phyloP scores from a whole-genome alignment of 768 basidiomycete species.

The Mycena crocata region DNA sequence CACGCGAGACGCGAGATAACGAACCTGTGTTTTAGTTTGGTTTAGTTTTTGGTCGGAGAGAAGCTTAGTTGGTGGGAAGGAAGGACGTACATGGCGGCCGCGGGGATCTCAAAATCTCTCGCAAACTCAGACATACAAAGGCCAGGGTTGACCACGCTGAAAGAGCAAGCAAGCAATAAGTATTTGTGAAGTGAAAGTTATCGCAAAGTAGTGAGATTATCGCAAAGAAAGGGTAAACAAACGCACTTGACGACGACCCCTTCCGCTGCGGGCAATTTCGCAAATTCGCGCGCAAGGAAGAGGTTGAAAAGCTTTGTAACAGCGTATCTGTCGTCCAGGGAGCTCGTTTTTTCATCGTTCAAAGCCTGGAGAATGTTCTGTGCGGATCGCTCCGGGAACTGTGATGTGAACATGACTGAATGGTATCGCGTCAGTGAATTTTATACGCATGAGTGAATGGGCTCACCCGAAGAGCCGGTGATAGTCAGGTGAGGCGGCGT shows the following conservation, averaged over 20 bases:
- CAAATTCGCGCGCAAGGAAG: conserved; percentile 11
- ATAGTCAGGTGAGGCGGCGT: conserved; percentile 22
- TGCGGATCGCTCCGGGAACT: neutral
- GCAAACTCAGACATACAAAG: conserved; percentile 8
- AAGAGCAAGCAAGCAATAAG: neutral
- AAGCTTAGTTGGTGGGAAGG: neutral
- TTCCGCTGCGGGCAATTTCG: conserved; percentile 1
- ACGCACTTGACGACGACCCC: conserved; percentile 21
- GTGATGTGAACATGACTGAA: neutral
- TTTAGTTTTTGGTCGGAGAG: too few species aligned
- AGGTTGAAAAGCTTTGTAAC: conserved; percentile 11
- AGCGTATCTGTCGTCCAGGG: conserved; percentile 1
- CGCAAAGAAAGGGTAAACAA: too few species aligned
- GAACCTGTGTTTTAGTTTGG: neutral
- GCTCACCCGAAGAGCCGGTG: conserved; percentile 25
- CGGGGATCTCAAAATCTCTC: neutral
- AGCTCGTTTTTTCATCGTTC: conserved; percentile 7
- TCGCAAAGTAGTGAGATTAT: too few species aligned
- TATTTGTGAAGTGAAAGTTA: too few species aligned
- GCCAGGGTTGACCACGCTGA: conserved; percentile 18
- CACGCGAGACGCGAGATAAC: conserved; percentile 1
- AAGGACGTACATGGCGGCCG: neutral
- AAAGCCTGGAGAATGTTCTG: conserved; percentile 14
- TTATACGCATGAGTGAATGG: neutral
- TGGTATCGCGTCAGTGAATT: neutral